phyloP scores from a whole-genome alignment of 352 stramenopile species.

The Pythium rhizo-oryzae region DNA sequence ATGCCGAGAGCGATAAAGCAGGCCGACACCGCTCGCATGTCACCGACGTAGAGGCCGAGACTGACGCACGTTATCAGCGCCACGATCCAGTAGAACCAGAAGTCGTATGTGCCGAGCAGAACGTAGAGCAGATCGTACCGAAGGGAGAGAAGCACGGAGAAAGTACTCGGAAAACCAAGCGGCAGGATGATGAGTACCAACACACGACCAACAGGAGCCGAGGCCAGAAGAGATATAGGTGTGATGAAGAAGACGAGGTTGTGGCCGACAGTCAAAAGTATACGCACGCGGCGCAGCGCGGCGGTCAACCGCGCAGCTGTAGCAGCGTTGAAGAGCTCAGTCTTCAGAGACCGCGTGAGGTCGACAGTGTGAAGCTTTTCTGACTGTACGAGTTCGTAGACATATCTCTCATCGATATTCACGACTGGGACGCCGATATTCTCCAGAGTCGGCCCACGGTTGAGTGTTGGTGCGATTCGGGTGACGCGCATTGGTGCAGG shows the following conservation, averaged over 20 bases:
- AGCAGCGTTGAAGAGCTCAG: conserved; percentile 1
- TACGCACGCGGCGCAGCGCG: not conserved
- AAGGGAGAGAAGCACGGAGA: not conserved
- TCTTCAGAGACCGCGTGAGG: conserved; percentile 7
- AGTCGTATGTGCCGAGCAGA: conserved; percentile 16
- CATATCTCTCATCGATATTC: not conserved
- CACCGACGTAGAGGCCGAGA: conserved; percentile 11
- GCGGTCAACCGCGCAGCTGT: not conserved
- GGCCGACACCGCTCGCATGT: not conserved
- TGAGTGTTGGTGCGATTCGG: not conserved
- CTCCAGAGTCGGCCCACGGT: not conserved
- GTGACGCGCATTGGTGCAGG: not conserved
- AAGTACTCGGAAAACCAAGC: not conserved
- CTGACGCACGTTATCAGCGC: conserved; percentile 7
- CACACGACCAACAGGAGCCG: not conserved
- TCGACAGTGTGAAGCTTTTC: conserved; percentile 4
- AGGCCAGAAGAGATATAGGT: not conserved
- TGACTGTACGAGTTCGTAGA: conserved; percentile 8
- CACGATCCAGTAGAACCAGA: conserved; percentile 23
- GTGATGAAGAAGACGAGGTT: conserved; percentile 7
- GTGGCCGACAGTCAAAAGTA: not conserved
- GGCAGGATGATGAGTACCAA: not conserved
- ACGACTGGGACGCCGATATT: not conserved
- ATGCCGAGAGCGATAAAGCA: conserved; percentile 27
- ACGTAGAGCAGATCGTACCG: conserved; percentile 21